phyloP scores from a whole-genome alignment of 208 protist species.

The Acanthamoeba triangularis region DNA sequence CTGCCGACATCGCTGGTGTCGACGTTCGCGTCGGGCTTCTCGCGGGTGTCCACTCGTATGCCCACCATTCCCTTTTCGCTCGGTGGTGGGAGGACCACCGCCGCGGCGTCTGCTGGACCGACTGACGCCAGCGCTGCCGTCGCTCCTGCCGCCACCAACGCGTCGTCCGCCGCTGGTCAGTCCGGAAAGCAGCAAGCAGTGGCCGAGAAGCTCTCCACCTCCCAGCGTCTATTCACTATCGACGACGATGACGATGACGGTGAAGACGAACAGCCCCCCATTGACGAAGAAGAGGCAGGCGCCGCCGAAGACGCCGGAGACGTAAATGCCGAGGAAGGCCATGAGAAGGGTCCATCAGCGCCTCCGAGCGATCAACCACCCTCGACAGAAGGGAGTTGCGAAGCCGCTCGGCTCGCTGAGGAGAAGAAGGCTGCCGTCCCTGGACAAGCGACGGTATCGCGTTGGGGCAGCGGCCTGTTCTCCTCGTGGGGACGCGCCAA shows the following conservation, averaged over 20 bases:
- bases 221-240: neutral
- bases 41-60: conserved; percentile 1
- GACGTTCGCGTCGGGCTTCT: neutral
- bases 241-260: neutral
- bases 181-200: neutral
- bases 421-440: neutral
- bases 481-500: neutral
- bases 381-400: too few species aligned
- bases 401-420: too few species aligned
- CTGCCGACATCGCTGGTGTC: conserved; percentile 29
- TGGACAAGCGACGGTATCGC: neutral
- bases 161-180: neutral
- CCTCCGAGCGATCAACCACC: too few species aligned
- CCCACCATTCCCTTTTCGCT: conserved; percentile 4
- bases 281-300: neutral
- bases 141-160: neutral
- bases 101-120: neutral
- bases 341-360: neutral
- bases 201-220: neutral
- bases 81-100: neutral
- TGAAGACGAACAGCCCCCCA: neutral
- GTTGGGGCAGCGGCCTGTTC: conserved; percentile 35
- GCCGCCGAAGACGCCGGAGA: neutral
- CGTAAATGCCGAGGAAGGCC: neutral
- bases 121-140: neutral